A percentile compares a stretch with the other conserved stretches of the same genome.
Evolutionary conservation across 192 early-diverging fungal genomes (phyloP).

Genomic region (Phycomyces nitens): DNA sequence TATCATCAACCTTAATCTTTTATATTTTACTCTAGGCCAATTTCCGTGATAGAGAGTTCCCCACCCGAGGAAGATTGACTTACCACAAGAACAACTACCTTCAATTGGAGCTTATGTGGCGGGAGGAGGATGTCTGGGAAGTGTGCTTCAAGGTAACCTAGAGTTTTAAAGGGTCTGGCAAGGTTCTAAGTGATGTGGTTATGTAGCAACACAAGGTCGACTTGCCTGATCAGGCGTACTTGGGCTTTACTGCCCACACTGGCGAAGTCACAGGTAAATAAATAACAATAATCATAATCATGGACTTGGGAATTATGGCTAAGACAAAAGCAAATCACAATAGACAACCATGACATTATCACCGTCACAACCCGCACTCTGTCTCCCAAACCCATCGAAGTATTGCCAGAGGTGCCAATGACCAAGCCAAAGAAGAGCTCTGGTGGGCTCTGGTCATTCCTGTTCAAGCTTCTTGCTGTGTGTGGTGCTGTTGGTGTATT

Average conservation of each 20-base stretch:
- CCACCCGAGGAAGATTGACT: constrained; percentile 64
- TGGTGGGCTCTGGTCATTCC: constrained; percentile 10
- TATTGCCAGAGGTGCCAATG: not conserved
- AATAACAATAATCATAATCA: no score
- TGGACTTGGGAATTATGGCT: no score
- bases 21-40: constrained; percentile 45
- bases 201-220: constrained; percentile 55
- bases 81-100: constrained; percentile 66
- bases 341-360: constrained; percentile 47
- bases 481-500: constrained; percentile 17
- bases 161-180: no score
- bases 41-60: constrained; percentile 64
- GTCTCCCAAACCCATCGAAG: constrained; percentile 9
- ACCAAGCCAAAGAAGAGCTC: constrained; percentile 1
- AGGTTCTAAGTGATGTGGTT: no score
- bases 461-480: constrained; percentile 20
- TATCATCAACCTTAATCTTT: not conserved
- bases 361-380: constrained; percentile 33
- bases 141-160: constrained; percentile 4
- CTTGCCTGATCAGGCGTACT: constrained; percentile 68
- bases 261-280: constrained; percentile 78
- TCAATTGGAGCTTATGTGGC: constrained; percentile 31
- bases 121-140: constrained; percentile 2
- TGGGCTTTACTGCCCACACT: constrained; percentile 90
- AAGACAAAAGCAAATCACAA: not conserved